These are phyloP conservation scores for Inosperma sp. DNA, from an alignment of 768 basidiomycete genomes.

Conservation along the genomic window DNA sequence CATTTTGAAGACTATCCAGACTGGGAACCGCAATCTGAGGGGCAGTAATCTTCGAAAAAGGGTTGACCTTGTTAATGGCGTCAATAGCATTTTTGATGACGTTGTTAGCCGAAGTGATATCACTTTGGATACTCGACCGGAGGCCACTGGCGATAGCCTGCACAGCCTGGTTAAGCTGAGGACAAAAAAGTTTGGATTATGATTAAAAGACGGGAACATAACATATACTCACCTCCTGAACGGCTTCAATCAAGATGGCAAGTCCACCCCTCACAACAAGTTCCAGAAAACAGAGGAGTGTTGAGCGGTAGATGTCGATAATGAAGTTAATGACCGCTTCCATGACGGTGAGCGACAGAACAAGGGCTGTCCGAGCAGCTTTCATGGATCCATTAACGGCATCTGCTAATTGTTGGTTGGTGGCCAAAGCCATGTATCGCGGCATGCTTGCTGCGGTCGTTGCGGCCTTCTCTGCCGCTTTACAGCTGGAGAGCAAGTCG, in stretches of 20 bases:
- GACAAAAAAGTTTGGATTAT: not conserved
- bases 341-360: constrained; percentile 75
- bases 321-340: constrained; percentile 89
- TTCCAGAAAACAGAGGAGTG: constrained; percentile 91
- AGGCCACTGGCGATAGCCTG: constrained; percentile 53
- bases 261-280: constrained; percentile 80
- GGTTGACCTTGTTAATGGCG: constrained; percentile 72
- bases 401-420: constrained; percentile 73
- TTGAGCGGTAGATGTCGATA: constrained; percentile 87
- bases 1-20: constrained; percentile 67
- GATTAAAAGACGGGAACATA: not conserved
- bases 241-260: constrained; percentile 73
- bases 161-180: constrained; percentile 69
- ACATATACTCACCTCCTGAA: constrained; percentile 63
- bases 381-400: constrained; percentile 77
- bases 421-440: constrained; percentile 79
- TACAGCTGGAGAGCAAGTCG: constrained; percentile 78
- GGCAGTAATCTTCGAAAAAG: constrained; percentile 60
- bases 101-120: constrained; percentile 63
- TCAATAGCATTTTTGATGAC: constrained; percentile 60
- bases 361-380: constrained; percentile 67
- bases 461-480: constrained; percentile 79
- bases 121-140: constrained; percentile 67
- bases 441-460: constrained; percentile 83
- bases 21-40: constrained; percentile 75